Evolutionary conservation across 2,329 filamentous ascomycete species (phyloP), one percentile per base, ranked within the genome.

Genomic region (Penicillium concentricum): DNA sequence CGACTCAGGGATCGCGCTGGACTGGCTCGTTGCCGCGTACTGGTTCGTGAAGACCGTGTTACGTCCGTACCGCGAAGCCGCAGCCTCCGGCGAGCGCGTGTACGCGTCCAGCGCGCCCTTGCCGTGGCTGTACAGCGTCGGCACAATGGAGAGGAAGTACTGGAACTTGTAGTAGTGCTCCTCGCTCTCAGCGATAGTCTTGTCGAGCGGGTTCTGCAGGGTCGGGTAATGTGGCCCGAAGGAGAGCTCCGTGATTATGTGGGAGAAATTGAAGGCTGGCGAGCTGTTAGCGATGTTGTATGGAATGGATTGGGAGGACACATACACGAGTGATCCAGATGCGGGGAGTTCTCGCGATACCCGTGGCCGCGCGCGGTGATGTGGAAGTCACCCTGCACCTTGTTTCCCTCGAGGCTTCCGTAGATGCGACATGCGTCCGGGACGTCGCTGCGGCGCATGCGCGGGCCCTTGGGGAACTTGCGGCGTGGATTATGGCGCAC

Each of bases 331-430:
- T 97, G 93, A 68, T 96, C 90, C 62, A 97, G 78, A 78, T 97
- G 92, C 59, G 81, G 80, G 38, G 87, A 90, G 63, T 86, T 81
- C 71, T 92, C 91, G 75, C 85, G 84, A 75, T 99, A 99, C n/a
- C 94, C 94, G 74, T 97, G 93, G 0, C 94, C 94, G 60, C 92
- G 80, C 3, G 94, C 94, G 2, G 94, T 99, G 69, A 99, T 94
- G 73, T 99, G 94, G 72, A 99, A 97, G 74, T 99, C 93, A 4
- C 93, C 94, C 76, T 97, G 93, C 43, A 99, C 94, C 78, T 95
- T 96, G 76, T 99, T 99, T 64, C 95, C 84, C 65, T 96, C 89
- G 73, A 99, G 75, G 67, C 86, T 95, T 34, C 94, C 94, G 74
- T 86, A 99, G 61, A 99, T 86, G 46, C 94, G 86, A 74, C 94